phyloP scores from a whole-genome alignment of 352 stramenopile species.

The Phytophthora macrochlamydospora region DNA sequence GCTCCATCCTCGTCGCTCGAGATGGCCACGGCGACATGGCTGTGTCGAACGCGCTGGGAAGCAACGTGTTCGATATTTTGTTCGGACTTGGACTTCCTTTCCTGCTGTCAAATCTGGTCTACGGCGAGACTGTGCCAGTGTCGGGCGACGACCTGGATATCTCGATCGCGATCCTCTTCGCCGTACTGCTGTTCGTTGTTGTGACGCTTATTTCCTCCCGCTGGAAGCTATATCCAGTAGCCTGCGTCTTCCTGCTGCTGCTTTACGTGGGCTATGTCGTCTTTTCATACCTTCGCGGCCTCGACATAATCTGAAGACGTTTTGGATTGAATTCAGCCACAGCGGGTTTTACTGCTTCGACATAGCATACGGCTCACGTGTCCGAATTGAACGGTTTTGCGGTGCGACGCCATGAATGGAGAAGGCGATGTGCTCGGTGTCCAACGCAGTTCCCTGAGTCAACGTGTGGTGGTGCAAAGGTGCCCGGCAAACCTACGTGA shows the following conservation, averaged over 20 bases:
- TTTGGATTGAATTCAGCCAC: neutral
- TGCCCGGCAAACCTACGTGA: too few species aligned
- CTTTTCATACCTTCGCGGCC: conserved; percentile 59
- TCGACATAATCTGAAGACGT: conserved; percentile 46
- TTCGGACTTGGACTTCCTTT: conserved; percentile 80
- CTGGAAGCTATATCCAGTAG: conserved; percentile 54
- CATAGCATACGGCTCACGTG: too few species aligned
- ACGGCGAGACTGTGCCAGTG: conserved; percentile 54
- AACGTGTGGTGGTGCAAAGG: neutral
- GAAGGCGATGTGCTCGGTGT: neutral
- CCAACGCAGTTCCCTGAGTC: neutral
- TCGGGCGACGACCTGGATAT: conserved; percentile 57
- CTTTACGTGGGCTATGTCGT: conserved; percentile 66
- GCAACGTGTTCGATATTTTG: conserved; percentile 88
- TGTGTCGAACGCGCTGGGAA: conserved; percentile 84
- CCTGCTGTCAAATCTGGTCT: conserved; percentile 79
- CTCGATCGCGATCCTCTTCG: conserved; percentile 73
- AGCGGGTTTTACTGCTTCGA: too few species aligned
- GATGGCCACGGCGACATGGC: conserved; percentile 82
- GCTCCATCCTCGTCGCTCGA: conserved; percentile 80
- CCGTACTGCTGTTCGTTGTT: conserved; percentile 61
- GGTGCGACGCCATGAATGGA: neutral
- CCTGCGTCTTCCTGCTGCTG: conserved; percentile 46
- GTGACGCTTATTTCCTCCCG: conserved; percentile 49
- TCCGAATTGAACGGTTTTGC: neutral